These are phyloP conservation scores for Stephania cephalantha DNA, from an alignment of 164 flowering plant species.

Conservation along the genomic window DNA sequence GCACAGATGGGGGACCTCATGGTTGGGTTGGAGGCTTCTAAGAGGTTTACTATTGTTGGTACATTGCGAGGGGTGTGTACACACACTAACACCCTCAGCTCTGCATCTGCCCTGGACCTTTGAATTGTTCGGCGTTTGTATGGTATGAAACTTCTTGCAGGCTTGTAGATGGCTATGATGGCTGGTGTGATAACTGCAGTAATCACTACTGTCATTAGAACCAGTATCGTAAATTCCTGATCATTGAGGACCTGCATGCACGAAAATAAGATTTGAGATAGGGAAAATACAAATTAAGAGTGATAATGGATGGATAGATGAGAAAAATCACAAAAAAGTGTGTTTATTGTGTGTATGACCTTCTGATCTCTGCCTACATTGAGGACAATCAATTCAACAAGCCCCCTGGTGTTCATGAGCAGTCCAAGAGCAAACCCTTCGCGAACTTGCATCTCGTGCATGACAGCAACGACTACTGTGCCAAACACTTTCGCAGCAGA, in stretches of 20 bases:
- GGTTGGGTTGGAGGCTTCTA: constrained; percentile 21
- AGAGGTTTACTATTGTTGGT: constrained; percentile 24
- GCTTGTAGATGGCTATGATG: constrained; percentile 9
- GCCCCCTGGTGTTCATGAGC: constrained; percentile 20
- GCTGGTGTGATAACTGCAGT: constrained; percentile 16
- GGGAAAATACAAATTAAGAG: background rate
- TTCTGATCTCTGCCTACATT: constrained; percentile 13
- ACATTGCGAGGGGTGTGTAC: constrained; percentile 22
- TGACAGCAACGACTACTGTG: constrained; percentile 1
- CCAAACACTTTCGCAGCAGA: constrained; percentile 7
- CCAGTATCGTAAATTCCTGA: constrained; percentile 16
- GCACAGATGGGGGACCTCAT: constrained; percentile 19
- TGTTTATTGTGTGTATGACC: constrained; percentile 1
- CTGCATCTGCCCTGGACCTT: constrained; percentile 13
- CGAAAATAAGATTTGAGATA: background rate
- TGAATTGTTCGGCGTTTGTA: constrained; percentile 23
- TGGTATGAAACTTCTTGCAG: constrained; percentile 10
- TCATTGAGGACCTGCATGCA: constrained; percentile 17
- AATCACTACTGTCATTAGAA: constrained; percentile 12
- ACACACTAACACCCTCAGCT: constrained; percentile 22
- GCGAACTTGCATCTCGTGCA: background rate
- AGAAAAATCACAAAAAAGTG: too few species aligned
- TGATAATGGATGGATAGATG: background rate
- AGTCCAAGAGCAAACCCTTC: constrained; percentile 13
- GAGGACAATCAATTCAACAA: constrained; percentile 12